A percentile compares a stretch with the other conserved stretches of the same genome.
phyloP scores from a whole-genome alignment of 2,329 filamentous ascomycete genomes.

The Scedosporium dehoogii region DNA sequence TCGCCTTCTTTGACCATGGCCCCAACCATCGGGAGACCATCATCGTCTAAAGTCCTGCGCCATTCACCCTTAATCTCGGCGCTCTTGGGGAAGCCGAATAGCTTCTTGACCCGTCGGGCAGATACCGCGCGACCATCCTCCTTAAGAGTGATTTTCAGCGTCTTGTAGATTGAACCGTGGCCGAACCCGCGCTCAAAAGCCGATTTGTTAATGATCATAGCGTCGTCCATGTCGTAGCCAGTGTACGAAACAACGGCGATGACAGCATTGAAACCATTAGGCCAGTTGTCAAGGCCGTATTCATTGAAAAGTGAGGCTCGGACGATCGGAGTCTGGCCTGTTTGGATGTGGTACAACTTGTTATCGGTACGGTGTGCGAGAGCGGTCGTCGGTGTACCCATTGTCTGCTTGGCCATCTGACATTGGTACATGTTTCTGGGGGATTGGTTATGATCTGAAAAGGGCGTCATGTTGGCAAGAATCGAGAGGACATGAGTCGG shows the following conservation, averaged over 20 bases:
- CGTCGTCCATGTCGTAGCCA: slow-evolving; percentile 99
- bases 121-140: slow-evolving; percentile 63
- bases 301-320: slow-evolving; percentile 87
- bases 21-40: slow-evolving; percentile 78
- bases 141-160: slow-evolving; percentile 79
- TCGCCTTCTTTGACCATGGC: slow-evolving; percentile 70
- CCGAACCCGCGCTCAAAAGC: slow-evolving; percentile 93
- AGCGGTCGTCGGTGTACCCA: slow-evolving; percentile 89
- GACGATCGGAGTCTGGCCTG: slow-evolving; percentile 90
- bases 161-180: slow-evolving; percentile 95
- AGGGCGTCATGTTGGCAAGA: slow-evolving; percentile 95
- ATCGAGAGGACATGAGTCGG: slow-evolving; percentile 97
- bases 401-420: slow-evolving; percentile 99
- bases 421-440: slow-evolving; percentile 99
- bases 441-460: slow-evolving; percentile 97
- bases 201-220: slow-evolving; percentile 98
- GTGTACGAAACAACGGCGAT: slow-evolving; percentile 98
- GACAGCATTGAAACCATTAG: slow-evolving; percentile 89
- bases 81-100: slow-evolving; percentile 84
- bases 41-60: slow-evolving; percentile 68
- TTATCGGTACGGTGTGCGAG: slow-evolving; percentile 87
- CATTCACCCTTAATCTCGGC: slow-evolving; percentile 61
- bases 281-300: slow-evolving; percentile 96
- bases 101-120: slow-evolving; percentile 61
- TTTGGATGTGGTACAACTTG: slow-evolving; percentile 91